phyloP scores from a whole-genome alignment of 345 rosid genomes.

The sweet orange (Citrus sinensis) region DNA sequence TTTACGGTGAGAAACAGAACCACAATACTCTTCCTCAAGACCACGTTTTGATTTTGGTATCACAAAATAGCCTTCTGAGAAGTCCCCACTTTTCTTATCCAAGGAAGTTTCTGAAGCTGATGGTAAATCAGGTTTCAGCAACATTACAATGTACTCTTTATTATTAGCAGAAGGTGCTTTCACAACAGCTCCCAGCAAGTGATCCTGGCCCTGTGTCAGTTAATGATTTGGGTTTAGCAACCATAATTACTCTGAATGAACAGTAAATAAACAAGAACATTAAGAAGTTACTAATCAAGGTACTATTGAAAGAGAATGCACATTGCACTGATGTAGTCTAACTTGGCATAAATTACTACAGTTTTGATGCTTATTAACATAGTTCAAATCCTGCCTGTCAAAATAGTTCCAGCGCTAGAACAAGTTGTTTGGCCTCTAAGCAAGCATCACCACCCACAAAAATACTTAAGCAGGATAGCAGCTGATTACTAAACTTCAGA shows the following conservation, averaged over 20 bases:
- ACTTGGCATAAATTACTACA: not conserved
- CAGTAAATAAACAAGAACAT: not conserved
- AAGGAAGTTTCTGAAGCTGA: conserved; percentile 41
- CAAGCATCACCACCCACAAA: conserved; percentile 4
- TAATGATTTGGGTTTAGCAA: conserved; percentile 17
- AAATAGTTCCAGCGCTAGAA: not conserved
- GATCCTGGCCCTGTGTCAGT: conserved; percentile 61
- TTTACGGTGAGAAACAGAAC: conserved; percentile 53
- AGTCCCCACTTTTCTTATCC: conserved; percentile 45
- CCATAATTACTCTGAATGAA: not conserved
- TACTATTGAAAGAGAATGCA: conserved; percentile 4
- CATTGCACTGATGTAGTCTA: not conserved
- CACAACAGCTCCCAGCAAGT: conserved; percentile 82
- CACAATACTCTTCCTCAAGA: conserved; percentile 53
- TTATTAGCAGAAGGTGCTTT: conserved; percentile 43
- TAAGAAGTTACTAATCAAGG: not conserved
- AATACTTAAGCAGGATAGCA: not conserved
- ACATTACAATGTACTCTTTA: conserved; percentile 64
- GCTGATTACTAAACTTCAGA: not conserved
- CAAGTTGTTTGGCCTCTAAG: not conserved
- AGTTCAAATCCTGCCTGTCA: not conserved
- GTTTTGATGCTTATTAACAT: not conserved
- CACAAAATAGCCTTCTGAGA: conserved; percentile 53
- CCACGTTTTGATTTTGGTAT: conserved; percentile 76
- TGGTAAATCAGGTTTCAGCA: conserved; percentile 71